Base-by-base conservation (phyloP, 208 protist species). In the Angomonas deanei region DNA sequence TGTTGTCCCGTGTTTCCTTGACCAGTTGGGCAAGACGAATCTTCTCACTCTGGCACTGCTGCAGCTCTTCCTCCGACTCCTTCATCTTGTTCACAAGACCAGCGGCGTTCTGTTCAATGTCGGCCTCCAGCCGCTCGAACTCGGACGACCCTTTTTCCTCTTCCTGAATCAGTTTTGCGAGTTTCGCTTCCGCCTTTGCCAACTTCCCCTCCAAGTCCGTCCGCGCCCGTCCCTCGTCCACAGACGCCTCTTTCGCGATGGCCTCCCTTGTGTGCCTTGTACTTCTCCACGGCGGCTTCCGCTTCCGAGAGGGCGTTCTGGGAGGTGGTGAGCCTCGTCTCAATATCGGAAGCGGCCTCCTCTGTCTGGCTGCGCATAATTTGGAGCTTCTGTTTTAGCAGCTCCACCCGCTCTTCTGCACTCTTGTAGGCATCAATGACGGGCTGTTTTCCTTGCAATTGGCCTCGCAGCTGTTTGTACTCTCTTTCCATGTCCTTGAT, bases 71-170 rank as follows among this genome's bases (percentile, higher is more conserved):
- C 63, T 81, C 75, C 3, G 70, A 61, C 28, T 95, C 89, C 13
- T 42, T 24, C n/a, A 66, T 68, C 56, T 86, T 84, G 28, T 56
- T 66, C 21, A 79, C 64, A 28, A 88, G 58, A 59, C 87, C 81
- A 3, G 74, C 61, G 10, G 75, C 79, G 21, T 70, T 53, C 66
- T 94, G 80, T 55, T 88, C 82, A 48, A 70, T 84, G 55, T 96
- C 82, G 5, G 88, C 87, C 50, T 94, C 89, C 21, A 80, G 33
- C 0, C 82, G 72, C 65, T 94, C 88, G 66, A 83, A 92, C 54
- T 83, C 80, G 31, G 78, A 69, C 11, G 75, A 71, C 38, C 73
- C 77, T 27, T 46, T 71, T 42, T 80, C 80, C 47, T 90, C 80
- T 34, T 91, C 70, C 3, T 76, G 59, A 10, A 33, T 64, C 24